Percentiles rank a stretch among this genome's conserved stretches.
Conservation (phyloP, 2,329 filamentous ascomycete genomes). For the Hymenoscyphus albidus region DNA sequence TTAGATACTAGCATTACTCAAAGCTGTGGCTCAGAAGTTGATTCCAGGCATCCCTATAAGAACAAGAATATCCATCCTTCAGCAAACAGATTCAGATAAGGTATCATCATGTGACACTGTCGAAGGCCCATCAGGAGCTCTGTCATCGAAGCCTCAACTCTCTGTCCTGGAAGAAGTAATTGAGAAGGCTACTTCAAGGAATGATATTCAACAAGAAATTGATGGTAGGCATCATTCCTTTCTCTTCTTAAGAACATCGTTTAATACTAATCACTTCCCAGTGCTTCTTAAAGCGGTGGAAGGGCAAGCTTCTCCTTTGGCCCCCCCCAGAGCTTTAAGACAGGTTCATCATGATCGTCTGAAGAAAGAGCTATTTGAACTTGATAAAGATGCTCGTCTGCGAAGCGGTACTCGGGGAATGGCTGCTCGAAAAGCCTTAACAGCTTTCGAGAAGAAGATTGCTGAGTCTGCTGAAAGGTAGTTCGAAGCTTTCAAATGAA, state of each 20-base stretch:
- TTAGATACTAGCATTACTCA: conserved; percentile 55
- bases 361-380: conserved; percentile 60
- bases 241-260: not conserved
- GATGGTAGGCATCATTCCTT: conserved; percentile 41
- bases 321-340: conserved; percentile 58
- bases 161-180: conserved; percentile 67
- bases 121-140: not conserved
- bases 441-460: conserved; percentile 63
- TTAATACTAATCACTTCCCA: conserved; percentile 21
- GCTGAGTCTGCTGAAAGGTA: conserved; percentile 45
- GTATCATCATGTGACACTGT: not conserved
- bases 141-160: conserved; percentile 18
- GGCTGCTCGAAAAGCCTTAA: conserved; percentile 70
- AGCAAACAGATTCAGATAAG: conserved; percentile 52
- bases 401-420: conserved; percentile 72
- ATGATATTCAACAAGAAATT: conserved; percentile 58
- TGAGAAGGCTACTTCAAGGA: conserved; percentile 53
- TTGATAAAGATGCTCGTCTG: conserved; percentile 69
- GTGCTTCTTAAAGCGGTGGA: conserved; percentile 60
- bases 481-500: not conserved
- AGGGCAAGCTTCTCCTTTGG: conserved; percentile 47
- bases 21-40: conserved; percentile 72
- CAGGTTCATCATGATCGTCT: conserved; percentile 59
- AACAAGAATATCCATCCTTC: conserved; percentile 63
- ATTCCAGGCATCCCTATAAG: conserved; percentile 71